These are phyloP conservation scores for Polyporus tsugae DNA, from an alignment of 1,284 basidiomycete genomes.

Conservation along the genomic window DNA sequence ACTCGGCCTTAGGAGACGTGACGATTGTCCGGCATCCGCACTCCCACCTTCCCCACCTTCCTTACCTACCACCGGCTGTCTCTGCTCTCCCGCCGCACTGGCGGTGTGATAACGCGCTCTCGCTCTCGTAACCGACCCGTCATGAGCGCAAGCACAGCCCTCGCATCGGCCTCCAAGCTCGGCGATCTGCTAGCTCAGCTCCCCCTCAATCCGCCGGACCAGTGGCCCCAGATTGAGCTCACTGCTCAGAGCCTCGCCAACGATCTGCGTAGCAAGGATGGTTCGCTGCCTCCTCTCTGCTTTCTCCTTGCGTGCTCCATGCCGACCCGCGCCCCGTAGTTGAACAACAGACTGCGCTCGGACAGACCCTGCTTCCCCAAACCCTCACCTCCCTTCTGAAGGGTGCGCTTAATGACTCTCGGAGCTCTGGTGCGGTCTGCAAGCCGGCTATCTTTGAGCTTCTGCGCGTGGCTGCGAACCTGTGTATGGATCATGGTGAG, in stretches of 20 bases:
- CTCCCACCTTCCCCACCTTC: constrained; percentile 19
- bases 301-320: constrained; percentile 24
- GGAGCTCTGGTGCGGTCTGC: constrained; percentile 50
- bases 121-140: constrained; percentile 8
- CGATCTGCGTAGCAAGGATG: constrained; percentile 61
- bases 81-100: constrained; percentile 12
- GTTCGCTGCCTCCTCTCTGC: constrained; percentile 37
- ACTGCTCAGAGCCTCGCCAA: constrained; percentile 68
- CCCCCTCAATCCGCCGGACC: constrained; percentile 43
- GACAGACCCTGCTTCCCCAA: constrained; percentile 67
- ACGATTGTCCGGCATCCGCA: constrained; percentile 16
- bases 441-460: constrained; percentile 67
- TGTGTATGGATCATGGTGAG: constrained; percentile 83
- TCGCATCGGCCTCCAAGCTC: constrained; percentile 43
- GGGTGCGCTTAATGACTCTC: constrained; percentile 56
- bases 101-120: constrained; percentile 9
- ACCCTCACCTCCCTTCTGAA: constrained; percentile 68
- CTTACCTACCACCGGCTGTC: constrained; percentile 12
- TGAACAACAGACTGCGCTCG: constrained; percentile 76
- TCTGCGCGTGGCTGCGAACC: constrained; percentile 78
- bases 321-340: constrained; percentile 47
- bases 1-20: constrained; percentile 13
- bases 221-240: constrained; percentile 62
- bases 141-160: constrained; percentile 37
- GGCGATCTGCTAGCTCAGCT: constrained; percentile 43